These are phyloP conservation scores for Smittium mucronatum DNA, from an alignment of 371 early-diverging fungal species.

Conservation along the genomic window DNA sequence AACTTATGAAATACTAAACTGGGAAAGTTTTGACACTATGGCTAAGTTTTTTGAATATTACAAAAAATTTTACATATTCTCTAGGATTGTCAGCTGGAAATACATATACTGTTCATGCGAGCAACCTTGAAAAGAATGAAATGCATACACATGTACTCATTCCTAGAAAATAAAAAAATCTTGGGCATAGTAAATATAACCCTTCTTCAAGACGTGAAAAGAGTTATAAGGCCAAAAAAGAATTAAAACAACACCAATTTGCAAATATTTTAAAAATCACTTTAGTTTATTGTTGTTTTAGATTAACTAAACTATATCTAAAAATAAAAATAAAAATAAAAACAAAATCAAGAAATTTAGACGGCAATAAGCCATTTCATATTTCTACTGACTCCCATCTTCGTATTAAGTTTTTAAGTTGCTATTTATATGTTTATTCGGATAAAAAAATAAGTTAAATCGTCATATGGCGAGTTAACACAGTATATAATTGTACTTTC, in stretches of 20 bases:
- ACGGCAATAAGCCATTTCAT: no score
- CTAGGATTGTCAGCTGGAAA: not conserved
- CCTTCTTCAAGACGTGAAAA: not conserved
- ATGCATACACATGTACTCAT: not conserved
- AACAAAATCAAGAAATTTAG: not conserved
- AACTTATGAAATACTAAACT: not conserved
- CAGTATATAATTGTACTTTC: no score
- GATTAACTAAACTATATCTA: not conserved
- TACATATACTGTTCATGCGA: not conserved
- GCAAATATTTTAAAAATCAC: not conserved
- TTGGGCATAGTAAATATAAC: not conserved
- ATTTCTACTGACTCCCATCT: no score
- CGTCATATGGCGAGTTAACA: no score
- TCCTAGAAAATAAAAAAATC: not conserved
- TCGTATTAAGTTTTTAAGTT: no score
- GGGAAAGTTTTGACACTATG: not conserved
- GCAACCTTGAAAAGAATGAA: not conserved
- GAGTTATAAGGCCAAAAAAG: not conserved
- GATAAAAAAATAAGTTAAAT: no score
- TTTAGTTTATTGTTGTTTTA: not conserved
- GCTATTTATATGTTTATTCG: no score
- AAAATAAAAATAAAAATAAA: not conserved
- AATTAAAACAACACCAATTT: not conserved
- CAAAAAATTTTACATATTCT: not conserved
- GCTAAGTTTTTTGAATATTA: not conserved